Conservation (phyloP, 192 early-diverging fungal genomes). For the Linnemannia hyalina region DNA sequence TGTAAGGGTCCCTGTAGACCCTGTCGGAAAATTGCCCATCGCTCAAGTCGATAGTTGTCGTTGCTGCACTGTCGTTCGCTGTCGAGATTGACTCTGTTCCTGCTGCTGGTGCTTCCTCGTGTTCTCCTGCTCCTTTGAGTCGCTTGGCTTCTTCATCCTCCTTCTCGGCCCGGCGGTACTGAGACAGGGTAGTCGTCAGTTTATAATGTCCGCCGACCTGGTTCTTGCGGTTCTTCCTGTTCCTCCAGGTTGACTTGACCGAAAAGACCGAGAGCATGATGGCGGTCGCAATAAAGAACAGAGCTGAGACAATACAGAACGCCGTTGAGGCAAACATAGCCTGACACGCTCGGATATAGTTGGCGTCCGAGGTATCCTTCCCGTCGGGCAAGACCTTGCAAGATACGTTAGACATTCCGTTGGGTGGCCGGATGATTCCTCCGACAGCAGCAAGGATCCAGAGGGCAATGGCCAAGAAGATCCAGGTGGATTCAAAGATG, state of each 20-base stretch:
- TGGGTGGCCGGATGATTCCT: constrained; percentile 33
- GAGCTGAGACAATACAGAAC: constrained; percentile 33
- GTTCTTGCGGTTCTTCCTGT: constrained; percentile 13
- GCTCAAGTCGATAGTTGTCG: background rate
- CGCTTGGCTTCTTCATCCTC: constrained; percentile 26
- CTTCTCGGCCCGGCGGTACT: constrained; percentile 30
- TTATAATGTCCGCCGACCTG: constrained; percentile 37
- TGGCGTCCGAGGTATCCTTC: constrained; percentile 14
- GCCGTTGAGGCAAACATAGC: constrained; percentile 45
- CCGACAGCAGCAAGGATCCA: constrained; percentile 32
- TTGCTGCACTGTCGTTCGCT: background rate
- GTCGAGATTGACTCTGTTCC: background rate
- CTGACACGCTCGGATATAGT: constrained; percentile 37
- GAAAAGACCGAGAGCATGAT: constrained; percentile 36
- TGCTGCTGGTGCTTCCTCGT: constrained; percentile 23
- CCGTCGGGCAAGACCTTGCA: constrained; percentile 36
- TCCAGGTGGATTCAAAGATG: constrained; percentile 21
- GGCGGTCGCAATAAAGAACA: constrained; percentile 23
- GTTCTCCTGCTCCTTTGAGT: constrained; percentile 41
- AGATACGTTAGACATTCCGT: constrained; percentile 29
- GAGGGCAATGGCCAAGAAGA: constrained; percentile 26
- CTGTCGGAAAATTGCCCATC: constrained; percentile 32
- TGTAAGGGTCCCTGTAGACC: constrained; percentile 33
- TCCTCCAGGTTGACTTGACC: constrained; percentile 7
- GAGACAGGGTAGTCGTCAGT: constrained; percentile 20